Base-by-base conservation (phyloP, 2,329 filamentous ascomycete genomes). In the Alternaria incomplexa region DNA sequence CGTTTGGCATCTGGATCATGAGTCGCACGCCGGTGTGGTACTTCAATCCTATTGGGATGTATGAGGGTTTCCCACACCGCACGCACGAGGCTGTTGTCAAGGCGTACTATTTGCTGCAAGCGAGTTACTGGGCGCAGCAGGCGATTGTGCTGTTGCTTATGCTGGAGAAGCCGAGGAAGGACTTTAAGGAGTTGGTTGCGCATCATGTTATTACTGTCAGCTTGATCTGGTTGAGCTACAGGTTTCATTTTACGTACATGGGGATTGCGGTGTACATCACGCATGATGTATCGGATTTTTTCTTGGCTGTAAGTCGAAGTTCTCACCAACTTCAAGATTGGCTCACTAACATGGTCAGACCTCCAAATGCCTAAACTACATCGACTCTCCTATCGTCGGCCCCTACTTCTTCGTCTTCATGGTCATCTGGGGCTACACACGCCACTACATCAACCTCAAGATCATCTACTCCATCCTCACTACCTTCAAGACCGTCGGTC, bases 201-300 rank as follows among this genome's bases (percentile, higher is more conserved):
- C 94, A 98, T 80, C 94, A 98, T 80, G 90, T 97, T 71, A 92
- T 97, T 77, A 96, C 93, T 20, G 83, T 98, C 63, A 84, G 90
- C 20, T 86, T 98, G 72, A 97, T 98, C 70, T 90, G 83, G 62
- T 83, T 95, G 75, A 96, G 92, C 83, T 98, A 97, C 83, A 89
- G 93, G 64, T 98, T 97, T 85, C 94, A 98, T 82, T 98, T 97
- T 80, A 96, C 93, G 20, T 95, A 97, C 81, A 96, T 98, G 79
- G 94, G 94, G 25, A 83, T 97, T 58, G 92, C 93, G 20, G 93
- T 98, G 32, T 98, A 97, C 81, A 93, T 96, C 65, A 97, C 94
- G 10, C 93, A 97, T 81, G 94, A 98, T 77, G 92, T 97, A 65
- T 93, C 90, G 63, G 94, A 97, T 80, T 97, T 97, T 83, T 97